Evolutionary conservation across 2,329 filamentous ascomycete genomes (phyloP), one percentile per base, ranked within the genome.

Genomic region (Taxawa tesnikishii): DNA sequence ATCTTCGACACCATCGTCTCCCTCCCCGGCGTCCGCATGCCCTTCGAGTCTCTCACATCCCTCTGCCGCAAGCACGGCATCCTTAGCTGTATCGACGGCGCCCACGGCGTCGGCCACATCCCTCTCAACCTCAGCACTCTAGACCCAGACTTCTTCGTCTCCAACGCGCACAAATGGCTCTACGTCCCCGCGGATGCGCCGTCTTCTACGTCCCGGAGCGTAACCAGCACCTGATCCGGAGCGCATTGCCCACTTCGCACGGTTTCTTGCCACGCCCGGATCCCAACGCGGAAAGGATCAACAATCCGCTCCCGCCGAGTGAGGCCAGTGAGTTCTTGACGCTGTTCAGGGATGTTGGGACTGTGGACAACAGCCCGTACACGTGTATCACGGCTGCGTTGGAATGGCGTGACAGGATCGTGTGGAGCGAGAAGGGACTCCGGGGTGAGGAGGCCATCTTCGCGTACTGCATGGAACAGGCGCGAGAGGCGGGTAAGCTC

Each of bases 131-230:
- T 94, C 10, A 41, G 50, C 0, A 53, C 58, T 4, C 59, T 85
- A 3, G 71, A 85, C 40, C 77, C 84, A 0, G 87, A 94, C 54
- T 94, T 93, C 59, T 83, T 92, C 48, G 70, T 88, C 10, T 79
- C 69, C 34, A 94, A 94, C 53, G 83, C 76, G 45, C 83, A 93
- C 62, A 93, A 93, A 53, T 96, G 88, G 88, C 73, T 94, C 6
- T 77, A 74, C 48, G 74, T 1, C 88, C 87, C 1, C 75, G 87
- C 18, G 79, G 78, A 11, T 85, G 80, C 50, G 84, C 84, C 3
- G 62, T 90, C 4, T 72, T 94, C 42, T 80, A 92, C 55, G 81
- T 90, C 1, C 81, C 85, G 0, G 38, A 64, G 12, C 68, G 79
- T 14, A 85, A 92, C 53, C 88, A 94, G 53, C 59, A 64, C 29